Conservation (phyloP, 352 stramenopile species). For the Phytophthora fragariaefolia region DNA sequence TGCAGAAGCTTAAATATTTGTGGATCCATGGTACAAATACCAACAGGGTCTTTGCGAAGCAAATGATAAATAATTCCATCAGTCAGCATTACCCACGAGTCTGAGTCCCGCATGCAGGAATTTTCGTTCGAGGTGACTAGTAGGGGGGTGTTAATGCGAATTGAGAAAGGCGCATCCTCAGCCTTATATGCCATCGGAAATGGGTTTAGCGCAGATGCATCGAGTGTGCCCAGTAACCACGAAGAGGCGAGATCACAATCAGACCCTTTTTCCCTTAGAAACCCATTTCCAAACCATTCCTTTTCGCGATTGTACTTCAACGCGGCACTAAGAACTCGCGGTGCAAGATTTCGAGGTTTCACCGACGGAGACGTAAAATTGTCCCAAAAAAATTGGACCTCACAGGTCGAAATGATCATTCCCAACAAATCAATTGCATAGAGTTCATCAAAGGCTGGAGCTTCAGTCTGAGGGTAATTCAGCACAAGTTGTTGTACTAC, state of each 20-base stretch:
- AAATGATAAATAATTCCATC: slow-evolving; percentile 72
- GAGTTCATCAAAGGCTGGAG: slow-evolving; percentile 54
- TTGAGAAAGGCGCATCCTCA: slow-evolving; percentile 30
- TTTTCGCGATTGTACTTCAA: slow-evolving; percentile 68
- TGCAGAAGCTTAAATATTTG: slow-evolving; percentile 55
- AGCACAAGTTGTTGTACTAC: slow-evolving; percentile 66
- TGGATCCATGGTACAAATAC: slow-evolving; percentile 60
- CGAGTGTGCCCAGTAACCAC: slow-evolving; percentile 75
- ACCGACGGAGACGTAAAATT: slow-evolving; percentile 41
- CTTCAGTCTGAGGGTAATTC: slow-evolving; percentile 44
- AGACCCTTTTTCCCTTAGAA: slow-evolving; percentile 61
- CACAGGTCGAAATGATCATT: slow-evolving; percentile 60
- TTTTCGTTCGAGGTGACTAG: background rate
- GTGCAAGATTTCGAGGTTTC: slow-evolving; percentile 61
- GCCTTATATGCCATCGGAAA: slow-evolving; percentile 25
- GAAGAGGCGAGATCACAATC: slow-evolving; percentile 62
- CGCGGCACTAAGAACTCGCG: slow-evolving; percentile 60
- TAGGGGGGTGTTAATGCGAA: slow-evolving; percentile 28
- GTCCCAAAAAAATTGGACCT: slow-evolving; percentile 70
- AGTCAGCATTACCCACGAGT: slow-evolving; percentile 76
- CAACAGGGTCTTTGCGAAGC: slow-evolving; percentile 44
- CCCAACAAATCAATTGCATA: slow-evolving; percentile 75
- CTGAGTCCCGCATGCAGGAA: slow-evolving; percentile 43
- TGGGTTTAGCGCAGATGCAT: slow-evolving; percentile 44
- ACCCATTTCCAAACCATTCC: slow-evolving; percentile 71